A percentile compares a stretch with the other conserved stretches of the same genome.
Evolutionary conservation across 228 moss, liverwort and hornwort genomes (phyloP).

Genomic region (Sphagnum fallax): DNA sequence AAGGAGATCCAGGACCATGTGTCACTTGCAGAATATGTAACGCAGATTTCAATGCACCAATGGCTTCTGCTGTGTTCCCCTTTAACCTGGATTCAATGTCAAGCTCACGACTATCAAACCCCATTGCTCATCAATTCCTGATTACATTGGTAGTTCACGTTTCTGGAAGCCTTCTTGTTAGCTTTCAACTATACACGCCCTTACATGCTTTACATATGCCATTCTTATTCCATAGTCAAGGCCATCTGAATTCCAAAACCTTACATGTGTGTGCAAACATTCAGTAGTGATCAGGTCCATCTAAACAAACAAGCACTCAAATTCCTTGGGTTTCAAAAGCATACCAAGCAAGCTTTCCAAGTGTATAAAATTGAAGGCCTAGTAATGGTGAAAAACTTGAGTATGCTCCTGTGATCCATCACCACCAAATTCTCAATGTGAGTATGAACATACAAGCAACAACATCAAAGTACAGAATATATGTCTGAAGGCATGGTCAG

Average conservation of each 20-base stretch:
- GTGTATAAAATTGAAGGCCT: slow-evolving; percentile 75
- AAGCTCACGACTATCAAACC: not conserved
- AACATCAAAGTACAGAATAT: not conserved
- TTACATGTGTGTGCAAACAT: not conserved
- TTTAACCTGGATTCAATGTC: slow-evolving; percentile 37
- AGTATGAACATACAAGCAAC: not conserved
- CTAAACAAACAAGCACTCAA: no score
- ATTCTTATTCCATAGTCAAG: not conserved
- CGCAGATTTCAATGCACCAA: slow-evolving; percentile 42
- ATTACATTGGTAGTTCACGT: not conserved
- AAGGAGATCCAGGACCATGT: slow-evolving; percentile 53
- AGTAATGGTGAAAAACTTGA: slow-evolving; percentile 65
- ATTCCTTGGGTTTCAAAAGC: not conserved
- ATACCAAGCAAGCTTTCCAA: slow-evolving; percentile 90
- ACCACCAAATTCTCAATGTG: no score
- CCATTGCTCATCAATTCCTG: not conserved
- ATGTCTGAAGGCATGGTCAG: not conserved
- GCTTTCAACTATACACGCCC: not conserved
- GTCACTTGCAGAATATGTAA: slow-evolving; percentile 54
- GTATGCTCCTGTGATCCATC: slow-evolving; percentile 50
- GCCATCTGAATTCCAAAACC: no score
- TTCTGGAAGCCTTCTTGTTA: not conserved
- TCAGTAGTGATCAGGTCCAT: no score
- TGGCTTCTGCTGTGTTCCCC: slow-evolving; percentile 42
- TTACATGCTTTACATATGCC: not conserved